Conservation (phyloP, 2,329 filamentous ascomycete genomes). For the Diplocarpon rosae region DNA sequence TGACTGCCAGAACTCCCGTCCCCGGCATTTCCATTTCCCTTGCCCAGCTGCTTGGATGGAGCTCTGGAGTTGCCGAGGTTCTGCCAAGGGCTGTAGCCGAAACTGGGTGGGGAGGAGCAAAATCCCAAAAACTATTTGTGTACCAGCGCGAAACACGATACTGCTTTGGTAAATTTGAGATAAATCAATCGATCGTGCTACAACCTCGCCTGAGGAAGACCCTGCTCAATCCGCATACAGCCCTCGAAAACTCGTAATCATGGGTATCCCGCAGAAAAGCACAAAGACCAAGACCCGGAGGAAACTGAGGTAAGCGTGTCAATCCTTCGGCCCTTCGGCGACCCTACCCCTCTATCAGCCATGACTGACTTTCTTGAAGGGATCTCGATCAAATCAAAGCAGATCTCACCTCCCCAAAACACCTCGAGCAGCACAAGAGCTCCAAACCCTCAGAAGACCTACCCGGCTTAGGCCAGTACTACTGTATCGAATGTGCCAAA, state of each 20-base stretch:
- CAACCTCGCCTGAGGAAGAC: too few relatives aligned
- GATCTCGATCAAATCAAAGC: conserved; percentile 87
- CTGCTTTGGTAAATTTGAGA: too few relatives aligned
- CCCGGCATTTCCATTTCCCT: too few relatives aligned
- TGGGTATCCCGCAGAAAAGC: conserved; percentile 57
- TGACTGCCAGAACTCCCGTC: too few relatives aligned
- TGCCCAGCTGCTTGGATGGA: too few relatives aligned
- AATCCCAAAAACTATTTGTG: too few relatives aligned
- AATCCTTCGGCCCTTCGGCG: not conserved
- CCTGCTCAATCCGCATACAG: too few relatives aligned
- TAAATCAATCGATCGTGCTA: too few relatives aligned
- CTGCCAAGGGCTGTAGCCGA: too few relatives aligned
- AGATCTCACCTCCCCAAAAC: conserved; percentile 67
- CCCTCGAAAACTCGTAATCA: conserved; percentile 25
- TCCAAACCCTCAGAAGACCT: conserved; percentile 77
- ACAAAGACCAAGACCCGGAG: conserved; percentile 67
- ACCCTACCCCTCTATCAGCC: not conserved
- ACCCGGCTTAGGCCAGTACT: conserved; percentile 73
- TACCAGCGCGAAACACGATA: too few relatives aligned
- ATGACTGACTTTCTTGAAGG: conserved; percentile 34
- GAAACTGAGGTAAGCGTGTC: conserved; percentile 45
- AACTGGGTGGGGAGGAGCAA: too few relatives aligned
- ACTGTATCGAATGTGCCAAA: conserved; percentile 89
- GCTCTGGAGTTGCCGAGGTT: too few relatives aligned
- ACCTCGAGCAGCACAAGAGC: conserved; percentile 68